These are phyloP conservation scores for Talaromyces amestolkiae DNA, from an alignment of 2,329 filamentous ascomycete genomes.

Conservation along the genomic window DNA sequence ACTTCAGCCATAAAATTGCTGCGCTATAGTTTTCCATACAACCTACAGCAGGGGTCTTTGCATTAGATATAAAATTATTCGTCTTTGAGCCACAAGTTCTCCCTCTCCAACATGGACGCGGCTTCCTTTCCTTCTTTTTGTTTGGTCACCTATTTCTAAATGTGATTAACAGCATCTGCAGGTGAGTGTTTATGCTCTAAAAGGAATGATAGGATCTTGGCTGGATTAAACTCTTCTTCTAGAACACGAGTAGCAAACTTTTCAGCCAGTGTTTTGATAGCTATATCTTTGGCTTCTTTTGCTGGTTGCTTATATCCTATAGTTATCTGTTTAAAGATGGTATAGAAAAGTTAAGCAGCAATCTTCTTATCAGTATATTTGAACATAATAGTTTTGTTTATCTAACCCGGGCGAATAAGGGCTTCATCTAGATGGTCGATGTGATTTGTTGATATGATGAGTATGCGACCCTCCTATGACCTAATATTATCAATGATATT, in stretches of 20 bases:
- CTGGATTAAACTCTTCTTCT: conserved; percentile 34
- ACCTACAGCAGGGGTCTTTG: neutral
- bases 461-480: conserved; percentile 64
- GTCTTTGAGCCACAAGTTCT: conserved; percentile 1
- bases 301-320: conserved; percentile 16
- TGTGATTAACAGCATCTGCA: conserved; percentile 23
- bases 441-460: conserved; percentile 72
- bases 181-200: conserved; percentile 35
- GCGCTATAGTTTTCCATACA: neutral
- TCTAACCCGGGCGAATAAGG: conserved; percentile 64
- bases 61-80: neutral
- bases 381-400: conserved; percentile 65
- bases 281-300: neutral
- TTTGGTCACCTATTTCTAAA: neutral
- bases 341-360: conserved; percentile 37
- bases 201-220: conserved; percentile 41
- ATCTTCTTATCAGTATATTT: conserved; percentile 35
- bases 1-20: neutral
- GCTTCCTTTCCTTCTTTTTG: neutral
- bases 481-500: conserved; percentile 70
- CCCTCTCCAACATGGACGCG: neutral
- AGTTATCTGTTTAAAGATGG: conserved; percentile 18
- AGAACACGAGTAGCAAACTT: conserved; percentile 36
- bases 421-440: conserved; percentile 63
- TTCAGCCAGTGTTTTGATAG: conserved; percentile 22